Conservation (phyloP, 331 rosid species). For the Malus hybrid region DNA sequence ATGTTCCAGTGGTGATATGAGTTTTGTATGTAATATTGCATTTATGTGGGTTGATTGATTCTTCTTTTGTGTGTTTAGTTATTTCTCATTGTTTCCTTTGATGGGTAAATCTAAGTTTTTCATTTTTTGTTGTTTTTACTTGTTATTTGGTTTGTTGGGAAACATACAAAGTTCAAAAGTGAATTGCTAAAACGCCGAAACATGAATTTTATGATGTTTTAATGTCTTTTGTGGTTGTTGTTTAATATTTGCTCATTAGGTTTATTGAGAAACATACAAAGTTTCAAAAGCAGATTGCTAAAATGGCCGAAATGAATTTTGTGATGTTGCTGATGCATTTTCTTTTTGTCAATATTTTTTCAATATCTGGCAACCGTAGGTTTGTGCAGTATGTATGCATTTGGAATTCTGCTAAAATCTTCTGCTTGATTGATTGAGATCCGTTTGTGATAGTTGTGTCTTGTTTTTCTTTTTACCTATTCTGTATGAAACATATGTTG, state of each 20-base stretch:
- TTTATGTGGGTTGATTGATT: neutral
- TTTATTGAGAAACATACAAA: neutral
- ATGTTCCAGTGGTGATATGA: slow-evolving; percentile 4
- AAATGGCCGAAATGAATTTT: neutral
- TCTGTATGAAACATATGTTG: slow-evolving; percentile 4
- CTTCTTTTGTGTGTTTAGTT: neutral
- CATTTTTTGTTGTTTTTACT: neutral
- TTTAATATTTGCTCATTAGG: neutral
- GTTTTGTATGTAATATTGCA: neutral
- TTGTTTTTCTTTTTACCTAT: neutral
- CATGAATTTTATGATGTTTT: neutral
- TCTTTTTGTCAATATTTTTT: slow-evolving; percentile 1
- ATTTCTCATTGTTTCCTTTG: neutral
- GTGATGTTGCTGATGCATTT: neutral
- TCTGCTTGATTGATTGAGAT: slow-evolving; percentile 10
- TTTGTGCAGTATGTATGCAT: neutral
- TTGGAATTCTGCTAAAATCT: slow-evolving; percentile 6
- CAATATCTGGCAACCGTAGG: neutral
- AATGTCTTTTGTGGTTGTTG: neutral
- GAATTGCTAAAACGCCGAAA: neutral
- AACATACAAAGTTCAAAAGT: neutral
- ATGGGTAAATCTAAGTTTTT: neutral
- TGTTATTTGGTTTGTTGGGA: neutral
- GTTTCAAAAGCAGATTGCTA: neutral
- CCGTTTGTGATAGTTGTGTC: slow-evolving; percentile 10